phyloP scores from a whole-genome alignment of 306 rosid genomes.

The Biancaea sappan region DNA sequence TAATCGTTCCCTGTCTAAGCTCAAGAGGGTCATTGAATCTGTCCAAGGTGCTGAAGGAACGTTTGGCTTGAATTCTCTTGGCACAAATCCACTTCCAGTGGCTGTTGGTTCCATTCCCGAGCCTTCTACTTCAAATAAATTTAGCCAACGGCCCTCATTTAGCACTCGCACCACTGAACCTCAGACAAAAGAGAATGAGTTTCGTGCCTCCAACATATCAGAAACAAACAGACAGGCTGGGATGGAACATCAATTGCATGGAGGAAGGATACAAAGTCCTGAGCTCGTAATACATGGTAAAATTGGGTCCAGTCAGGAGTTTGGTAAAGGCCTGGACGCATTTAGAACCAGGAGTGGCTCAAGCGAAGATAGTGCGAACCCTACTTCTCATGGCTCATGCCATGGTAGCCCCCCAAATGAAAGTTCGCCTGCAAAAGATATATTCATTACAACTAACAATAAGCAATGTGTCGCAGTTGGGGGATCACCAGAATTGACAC shows the following conservation, averaged over 20 bases:
- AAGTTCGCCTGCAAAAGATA: constrained; percentile 47
- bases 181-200: constrained; percentile 46
- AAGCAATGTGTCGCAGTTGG: constrained; percentile 45
- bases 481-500: constrained; percentile 53
- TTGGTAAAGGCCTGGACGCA: constrained; percentile 42
- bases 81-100: constrained; percentile 53
- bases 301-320: constrained; percentile 31
- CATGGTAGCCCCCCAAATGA: constrained; percentile 70
- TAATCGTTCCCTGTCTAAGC: constrained; percentile 76
- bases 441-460: constrained; percentile 39
- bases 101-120: constrained; percentile 51
- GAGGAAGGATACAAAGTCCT: constrained; percentile 39
- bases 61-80: constrained; percentile 59
- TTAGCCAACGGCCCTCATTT: constrained; percentile 44
- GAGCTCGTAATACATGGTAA: constrained; percentile 45
- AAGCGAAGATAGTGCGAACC: constrained; percentile 70
- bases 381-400: constrained; percentile 77
- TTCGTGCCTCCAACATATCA: constrained; percentile 40
- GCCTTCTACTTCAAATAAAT: constrained; percentile 52
- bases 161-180: constrained; percentile 43
- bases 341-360: constrained; percentile 63
- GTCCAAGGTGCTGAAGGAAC: constrained; percentile 87
- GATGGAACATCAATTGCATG: constrained; percentile 48
- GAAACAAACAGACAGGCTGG: constrained; percentile 42
- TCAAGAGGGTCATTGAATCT: constrained; percentile 77